phyloP scores from a whole-genome alignment of 108 stramenopile genomes.

The Cyclotella choctawhatcheeana region DNA sequence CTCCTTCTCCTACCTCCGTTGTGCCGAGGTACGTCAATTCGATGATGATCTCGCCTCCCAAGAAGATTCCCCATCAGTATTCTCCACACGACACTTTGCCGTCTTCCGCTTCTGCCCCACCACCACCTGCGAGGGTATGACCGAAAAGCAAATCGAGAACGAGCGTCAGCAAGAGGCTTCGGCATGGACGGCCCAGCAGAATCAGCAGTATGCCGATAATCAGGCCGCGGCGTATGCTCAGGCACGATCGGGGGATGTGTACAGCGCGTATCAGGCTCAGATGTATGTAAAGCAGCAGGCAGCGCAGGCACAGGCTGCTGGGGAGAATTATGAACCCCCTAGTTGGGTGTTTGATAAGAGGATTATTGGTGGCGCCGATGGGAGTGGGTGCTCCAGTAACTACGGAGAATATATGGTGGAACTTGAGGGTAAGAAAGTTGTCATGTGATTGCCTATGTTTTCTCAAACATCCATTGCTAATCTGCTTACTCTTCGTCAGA shows the following conservation, averaged over 20 bases:
- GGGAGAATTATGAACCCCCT: conserved; percentile 2
- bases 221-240: background rate
- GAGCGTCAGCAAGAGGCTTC: conserved; percentile 6
- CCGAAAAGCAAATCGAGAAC: conserved; percentile 14
- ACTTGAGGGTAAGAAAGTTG: conserved; percentile 46
- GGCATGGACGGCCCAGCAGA: background rate
- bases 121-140: conserved; percentile 52
- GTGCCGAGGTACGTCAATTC: conserved; percentile 54
- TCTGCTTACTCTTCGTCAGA: too few relatives aligned
- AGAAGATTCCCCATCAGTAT: conserved; percentile 54
- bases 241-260: background rate
- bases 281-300: conserved; percentile 21
- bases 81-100: conserved; percentile 75
- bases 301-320: background rate
- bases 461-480: background rate
- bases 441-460: background rate
- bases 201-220: conserved; percentile 11
- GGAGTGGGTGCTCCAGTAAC: conserved; percentile 61
- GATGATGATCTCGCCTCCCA: conserved; percentile 52
- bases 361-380: conserved; percentile 36
- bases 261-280: background rate
- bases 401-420: conserved; percentile 84
- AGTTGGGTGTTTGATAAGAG: conserved; percentile 23
- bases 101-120: conserved; percentile 83
- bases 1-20: conserved; percentile 82